Conservation (phyloP, 2,329 filamentous ascomycete species). For the Fusarium sp. region DNA sequence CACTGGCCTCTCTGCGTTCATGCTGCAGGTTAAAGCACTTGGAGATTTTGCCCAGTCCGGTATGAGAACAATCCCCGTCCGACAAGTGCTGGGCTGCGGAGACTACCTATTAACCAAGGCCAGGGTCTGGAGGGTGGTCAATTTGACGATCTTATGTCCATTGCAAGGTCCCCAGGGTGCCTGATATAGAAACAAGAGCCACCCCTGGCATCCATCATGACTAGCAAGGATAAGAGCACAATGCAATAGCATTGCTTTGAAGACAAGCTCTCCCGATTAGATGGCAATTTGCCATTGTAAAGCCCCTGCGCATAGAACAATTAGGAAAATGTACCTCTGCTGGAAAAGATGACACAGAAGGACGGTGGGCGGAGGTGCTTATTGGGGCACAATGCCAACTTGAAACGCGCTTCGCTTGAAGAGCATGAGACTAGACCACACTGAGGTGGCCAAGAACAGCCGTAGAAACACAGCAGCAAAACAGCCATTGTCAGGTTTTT, state of each 20-base stretch:
- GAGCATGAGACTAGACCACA: conserved; percentile 36
- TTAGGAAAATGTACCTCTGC: conserved; percentile 27
- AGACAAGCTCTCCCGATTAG: conserved; percentile 34
- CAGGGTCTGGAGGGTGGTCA: conserved; percentile 62
- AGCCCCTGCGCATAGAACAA: conserved; percentile 35
- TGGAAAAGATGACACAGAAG: conserved; percentile 34
- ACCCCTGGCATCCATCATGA: conserved; percentile 44
- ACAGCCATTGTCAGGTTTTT: conserved; percentile 30
- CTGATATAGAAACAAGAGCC: conserved; percentile 61
- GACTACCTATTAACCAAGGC: conserved; percentile 49
- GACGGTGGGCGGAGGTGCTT: conserved; percentile 33
- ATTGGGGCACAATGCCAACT: conserved; percentile 37
- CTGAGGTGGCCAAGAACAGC: conserved; percentile 39
- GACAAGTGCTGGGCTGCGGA: conserved; percentile 41
- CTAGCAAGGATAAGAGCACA: conserved; percentile 36
- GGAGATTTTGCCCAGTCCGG: conserved; percentile 41
- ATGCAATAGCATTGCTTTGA: conserved; percentile 29
- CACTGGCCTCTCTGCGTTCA: conserved; percentile 40
- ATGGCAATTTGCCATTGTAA: conserved; percentile 39
- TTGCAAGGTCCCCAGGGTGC: conserved; percentile 55
- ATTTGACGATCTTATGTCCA: conserved; percentile 67
- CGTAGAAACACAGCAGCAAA: conserved; percentile 25
- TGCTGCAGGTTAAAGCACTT: conserved; percentile 45
- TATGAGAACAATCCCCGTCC: conserved; percentile 39
- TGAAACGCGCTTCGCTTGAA: conserved; percentile 44